Conservation (phyloP, 176 grass and related monocot species). For the Guadua angustifolia region DNA sequence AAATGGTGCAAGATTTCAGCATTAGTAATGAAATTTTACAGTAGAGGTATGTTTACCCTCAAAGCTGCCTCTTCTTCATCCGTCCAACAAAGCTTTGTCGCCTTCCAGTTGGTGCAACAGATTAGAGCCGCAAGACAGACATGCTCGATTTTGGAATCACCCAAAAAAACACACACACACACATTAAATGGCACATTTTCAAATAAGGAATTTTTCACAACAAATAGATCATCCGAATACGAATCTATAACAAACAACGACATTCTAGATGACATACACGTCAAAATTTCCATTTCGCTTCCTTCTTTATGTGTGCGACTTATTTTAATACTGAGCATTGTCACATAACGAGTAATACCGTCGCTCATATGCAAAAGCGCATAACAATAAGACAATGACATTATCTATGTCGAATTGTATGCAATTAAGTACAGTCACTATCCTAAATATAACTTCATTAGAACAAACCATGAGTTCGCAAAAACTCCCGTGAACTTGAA, state of each 20-base stretch:
- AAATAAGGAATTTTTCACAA: not conserved
- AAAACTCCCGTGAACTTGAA: constrained; percentile 22
- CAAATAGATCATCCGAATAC: constrained; percentile 14
- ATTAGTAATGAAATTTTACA: not conserved
- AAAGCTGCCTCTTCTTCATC: constrained; percentile 58
- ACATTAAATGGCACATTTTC: not conserved
- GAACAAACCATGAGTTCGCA: not conserved
- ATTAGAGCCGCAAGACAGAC: constrained; percentile 62
- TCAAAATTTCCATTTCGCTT: not conserved
- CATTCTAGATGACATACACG: not conserved
- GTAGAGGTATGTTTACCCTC: constrained; percentile 49
- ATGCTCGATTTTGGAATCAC: constrained; percentile 10
- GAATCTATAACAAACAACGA: not conserved
- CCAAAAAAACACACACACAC: not conserved
- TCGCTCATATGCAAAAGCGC: no score
- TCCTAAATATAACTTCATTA: not conserved
- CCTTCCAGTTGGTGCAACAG: constrained; percentile 40
- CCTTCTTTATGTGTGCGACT: not conserved
- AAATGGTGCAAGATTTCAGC: constrained; percentile 31
- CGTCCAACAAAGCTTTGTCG: constrained; percentile 60
- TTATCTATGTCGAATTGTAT: not conserved
- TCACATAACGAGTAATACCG: constrained; percentile 1
- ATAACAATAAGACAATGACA: constrained; percentile 6
- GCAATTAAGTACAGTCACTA: constrained; percentile 6
- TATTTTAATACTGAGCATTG: not conserved